A percentile compares a stretch with the other conserved stretches of the same genome.
phyloP scores from a whole-genome alignment of 2,329 filamentous ascomycete species.

The Aspergillus melleus region DNA sequence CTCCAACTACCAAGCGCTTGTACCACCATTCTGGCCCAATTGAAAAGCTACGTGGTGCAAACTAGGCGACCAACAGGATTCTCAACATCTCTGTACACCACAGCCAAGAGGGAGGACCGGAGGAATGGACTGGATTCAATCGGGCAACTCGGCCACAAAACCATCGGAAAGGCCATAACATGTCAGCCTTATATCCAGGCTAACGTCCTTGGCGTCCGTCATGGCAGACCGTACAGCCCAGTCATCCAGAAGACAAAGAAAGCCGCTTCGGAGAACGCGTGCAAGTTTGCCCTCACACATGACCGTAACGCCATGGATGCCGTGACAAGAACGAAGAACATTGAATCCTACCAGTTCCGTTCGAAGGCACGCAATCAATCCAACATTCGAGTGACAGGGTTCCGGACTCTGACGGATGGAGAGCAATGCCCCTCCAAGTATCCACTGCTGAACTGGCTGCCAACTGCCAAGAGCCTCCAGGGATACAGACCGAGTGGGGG shows the following conservation, averaged over 20 bases:
- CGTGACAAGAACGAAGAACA: background rate
- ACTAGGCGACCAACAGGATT: background rate
- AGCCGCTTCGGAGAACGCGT: background rate
- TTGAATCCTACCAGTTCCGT: background rate
- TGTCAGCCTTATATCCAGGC: background rate
- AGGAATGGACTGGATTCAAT: background rate
- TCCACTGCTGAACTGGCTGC: slow-evolving; percentile 15
- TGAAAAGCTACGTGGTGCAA: background rate
- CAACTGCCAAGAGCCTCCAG: slow-evolving; percentile 15
- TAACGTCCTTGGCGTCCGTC: background rate
- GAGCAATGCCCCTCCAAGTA: slow-evolving; percentile 4
- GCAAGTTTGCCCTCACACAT: background rate
- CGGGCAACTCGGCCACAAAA: background rate
- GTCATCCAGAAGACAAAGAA: background rate
- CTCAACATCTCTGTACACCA: background rate
- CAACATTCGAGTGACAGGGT: background rate
- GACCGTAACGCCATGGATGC: background rate
- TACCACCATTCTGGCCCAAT: background rate
- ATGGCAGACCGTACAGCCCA: background rate
- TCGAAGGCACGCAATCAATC: background rate
- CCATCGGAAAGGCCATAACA: background rate
- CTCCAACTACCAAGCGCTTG: too few relatives aligned
- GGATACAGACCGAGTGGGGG: slow-evolving; percentile 10
- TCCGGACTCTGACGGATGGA: background rate
- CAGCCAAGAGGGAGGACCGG: background rate